Evolutionary conservation across 371 early-diverging fungal species (phyloP).

Genomic region (Lichtheimia ramosa): DNA sequence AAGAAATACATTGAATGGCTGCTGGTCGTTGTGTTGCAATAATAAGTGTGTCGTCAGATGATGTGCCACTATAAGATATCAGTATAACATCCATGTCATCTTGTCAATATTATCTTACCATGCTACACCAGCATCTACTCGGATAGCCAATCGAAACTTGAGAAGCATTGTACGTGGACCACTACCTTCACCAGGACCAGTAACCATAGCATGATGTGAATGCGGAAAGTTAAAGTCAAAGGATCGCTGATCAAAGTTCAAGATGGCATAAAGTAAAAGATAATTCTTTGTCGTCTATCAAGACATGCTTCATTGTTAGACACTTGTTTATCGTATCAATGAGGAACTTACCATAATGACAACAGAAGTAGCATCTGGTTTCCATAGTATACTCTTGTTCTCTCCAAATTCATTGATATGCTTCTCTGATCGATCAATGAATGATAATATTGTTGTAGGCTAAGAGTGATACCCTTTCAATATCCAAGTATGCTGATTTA

Average conservation of each 20-base stretch:
- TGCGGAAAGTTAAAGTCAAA: constrained; percentile 47
- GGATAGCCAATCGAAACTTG: constrained; percentile 45
- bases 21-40: constrained; percentile 44
- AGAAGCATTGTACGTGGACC: constrained; percentile 42
- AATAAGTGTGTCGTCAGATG: constrained; percentile 43
- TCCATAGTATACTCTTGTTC: constrained; percentile 43
- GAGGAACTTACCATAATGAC: constrained; percentile 32
- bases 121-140: constrained; percentile 50
- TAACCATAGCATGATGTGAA: constrained; percentile 38
- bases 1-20: constrained; percentile 50
- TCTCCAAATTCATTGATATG: constrained; percentile 51
- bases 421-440: constrained; percentile 46
- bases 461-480: constrained; percentile 4
- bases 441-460: constrained; percentile 45
- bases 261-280: constrained; percentile 42
- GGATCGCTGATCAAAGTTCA: constrained; percentile 41
- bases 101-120: constrained; percentile 27
- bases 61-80: constrained; percentile 31
- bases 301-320: not conserved
- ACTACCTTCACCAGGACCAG: constrained; percentile 52
- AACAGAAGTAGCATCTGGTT: constrained; percentile 42
- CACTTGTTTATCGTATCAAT: too few species aligned
- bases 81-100: not conserved
- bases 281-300: constrained; percentile 44
- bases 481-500: not conserved